phyloP scores from a whole-genome alignment of 345 rosid species.

The Combretum micranthum region DNA sequence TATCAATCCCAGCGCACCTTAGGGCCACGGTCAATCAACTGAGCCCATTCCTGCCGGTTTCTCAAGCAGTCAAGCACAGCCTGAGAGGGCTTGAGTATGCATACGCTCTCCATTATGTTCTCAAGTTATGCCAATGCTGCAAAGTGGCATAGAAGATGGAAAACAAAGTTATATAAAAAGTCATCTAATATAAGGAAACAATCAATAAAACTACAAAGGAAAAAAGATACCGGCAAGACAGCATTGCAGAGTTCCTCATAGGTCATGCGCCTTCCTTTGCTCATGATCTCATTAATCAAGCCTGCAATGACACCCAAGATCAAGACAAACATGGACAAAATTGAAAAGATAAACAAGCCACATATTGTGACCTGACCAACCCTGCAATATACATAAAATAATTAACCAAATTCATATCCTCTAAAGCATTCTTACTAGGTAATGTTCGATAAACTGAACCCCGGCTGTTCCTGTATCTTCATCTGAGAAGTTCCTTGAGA shows the following conservation, averaged over 20 bases:
- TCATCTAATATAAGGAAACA: conserved; percentile 8
- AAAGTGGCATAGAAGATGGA: conserved; percentile 16
- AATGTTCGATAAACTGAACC: conserved; percentile 63
- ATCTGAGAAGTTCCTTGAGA: conserved; percentile 56
- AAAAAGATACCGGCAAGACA: conserved; percentile 69
- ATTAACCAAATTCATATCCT: background rate
- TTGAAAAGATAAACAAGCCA: background rate
- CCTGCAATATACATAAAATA: background rate
- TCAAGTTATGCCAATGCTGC: conserved; percentile 94
- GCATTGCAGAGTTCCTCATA: conserved; percentile 94
- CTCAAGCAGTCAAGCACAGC: conserved; percentile 99
- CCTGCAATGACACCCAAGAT: conserved; percentile 23
- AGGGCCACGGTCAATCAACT: conserved; percentile 96
- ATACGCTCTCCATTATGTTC: conserved; percentile 99
- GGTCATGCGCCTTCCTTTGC: conserved; percentile 89
- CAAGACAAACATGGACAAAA: background rate
- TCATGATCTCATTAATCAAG: conserved; percentile 85
- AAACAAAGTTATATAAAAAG: background rate
- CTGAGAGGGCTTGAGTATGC: conserved; percentile 97
- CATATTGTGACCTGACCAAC: background rate
- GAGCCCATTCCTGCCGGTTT: conserved; percentile 97
- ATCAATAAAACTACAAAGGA: background rate
- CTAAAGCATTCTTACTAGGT: conserved; percentile 41
- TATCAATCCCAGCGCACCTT: conserved; percentile 41
- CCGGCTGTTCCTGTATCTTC: conserved; percentile 46